Base-by-base conservation (phyloP, 2,329 filamentous ascomycete genomes). In the Aspergillus sp. region DNA sequence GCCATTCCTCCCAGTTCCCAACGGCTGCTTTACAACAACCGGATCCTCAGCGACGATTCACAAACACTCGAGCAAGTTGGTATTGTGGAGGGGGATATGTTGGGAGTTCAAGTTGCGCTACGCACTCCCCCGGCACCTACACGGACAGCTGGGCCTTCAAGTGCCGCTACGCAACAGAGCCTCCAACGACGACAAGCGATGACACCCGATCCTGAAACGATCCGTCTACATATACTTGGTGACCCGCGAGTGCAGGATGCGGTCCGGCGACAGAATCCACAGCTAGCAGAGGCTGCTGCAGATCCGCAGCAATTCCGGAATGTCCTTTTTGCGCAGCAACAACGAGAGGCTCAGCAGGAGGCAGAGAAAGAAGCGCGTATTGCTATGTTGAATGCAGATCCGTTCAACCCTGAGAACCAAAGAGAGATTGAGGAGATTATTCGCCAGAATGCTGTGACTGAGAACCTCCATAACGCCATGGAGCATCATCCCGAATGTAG, bases 401-500 rank as follows among this genome's bases (percentile, higher is more conserved):
- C 91, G 0, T 96, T 97, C 71, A 91, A 98, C 64, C 74, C 89
- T 22, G 90, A 96, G 55, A 88, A 90, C 7, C 93, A 98, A 71
- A 79, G 79, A 42, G 88, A 85, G 72, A 98, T 98, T 53, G 91
- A 93, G 64, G 93, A 98, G 72, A 94, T 97, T 70, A 98, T 98
- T 63, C 84, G 93, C 47, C 88, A 96, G 70, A 88, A 97, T 71
- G 80, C 85, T 13, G 91, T 98, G 41, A 90, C 91, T 69, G 90
- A 96, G 72, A 98, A 98, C 63, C 70, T 97, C 51, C 90, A 97
- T 64, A 93, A 90, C 70, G 93, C 93, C 38, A 91, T 96, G 79
- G 91, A 97, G 71, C 85, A 97, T 70, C 95, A 94, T 62, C 93
- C 93, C 0, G 93, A 97, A 80, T 91, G 91, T 94, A 72, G 60